phyloP scores from a whole-genome alignment of 371 early-diverging fungal species.

The Vittaforma corneae region DNA sequence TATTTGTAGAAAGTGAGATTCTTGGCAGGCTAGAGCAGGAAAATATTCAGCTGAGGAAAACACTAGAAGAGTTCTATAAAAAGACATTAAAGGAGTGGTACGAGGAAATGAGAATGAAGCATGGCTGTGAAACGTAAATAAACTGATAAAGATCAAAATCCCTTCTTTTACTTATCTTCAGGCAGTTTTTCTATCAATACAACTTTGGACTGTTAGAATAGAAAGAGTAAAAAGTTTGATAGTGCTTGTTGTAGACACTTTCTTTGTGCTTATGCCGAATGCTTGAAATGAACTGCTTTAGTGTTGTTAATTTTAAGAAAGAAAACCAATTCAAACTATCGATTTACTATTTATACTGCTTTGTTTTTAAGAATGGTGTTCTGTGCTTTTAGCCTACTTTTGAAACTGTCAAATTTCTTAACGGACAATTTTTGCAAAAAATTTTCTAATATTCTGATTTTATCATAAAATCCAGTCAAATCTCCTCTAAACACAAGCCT shows the following conservation, averaged over 20 bases:
- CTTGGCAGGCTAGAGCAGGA: constrained; percentile 1
- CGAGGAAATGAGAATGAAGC: too few species aligned
- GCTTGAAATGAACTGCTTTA: too few species aligned
- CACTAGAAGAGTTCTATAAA: not conserved
- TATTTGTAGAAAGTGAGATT: constrained; percentile 1
- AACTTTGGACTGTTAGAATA: too few species aligned
- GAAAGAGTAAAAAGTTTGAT: too few species aligned
- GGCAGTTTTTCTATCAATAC: too few species aligned
- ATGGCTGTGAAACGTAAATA: too few species aligned
- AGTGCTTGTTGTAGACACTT: too few species aligned
- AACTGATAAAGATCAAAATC: too few species aligned
- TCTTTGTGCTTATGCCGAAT: too few species aligned
- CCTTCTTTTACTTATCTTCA: too few species aligned
- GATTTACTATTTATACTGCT: not conserved
- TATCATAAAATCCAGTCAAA: not conserved
- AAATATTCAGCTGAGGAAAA: not conserved
- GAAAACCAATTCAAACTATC: not conserved
- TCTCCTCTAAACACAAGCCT: not conserved
- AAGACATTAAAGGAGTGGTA: constrained; percentile 1
- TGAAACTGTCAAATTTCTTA: not conserved
- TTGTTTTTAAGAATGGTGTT: not conserved
- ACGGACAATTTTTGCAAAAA: not conserved
- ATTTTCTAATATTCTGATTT: not conserved
- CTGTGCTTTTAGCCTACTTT: not conserved
- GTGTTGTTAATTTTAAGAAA: too few species aligned